Evolutionary conservation across 2,329 filamentous ascomycete species (phyloP).

Genomic region (Arthrobotrys sinensis): DNA sequence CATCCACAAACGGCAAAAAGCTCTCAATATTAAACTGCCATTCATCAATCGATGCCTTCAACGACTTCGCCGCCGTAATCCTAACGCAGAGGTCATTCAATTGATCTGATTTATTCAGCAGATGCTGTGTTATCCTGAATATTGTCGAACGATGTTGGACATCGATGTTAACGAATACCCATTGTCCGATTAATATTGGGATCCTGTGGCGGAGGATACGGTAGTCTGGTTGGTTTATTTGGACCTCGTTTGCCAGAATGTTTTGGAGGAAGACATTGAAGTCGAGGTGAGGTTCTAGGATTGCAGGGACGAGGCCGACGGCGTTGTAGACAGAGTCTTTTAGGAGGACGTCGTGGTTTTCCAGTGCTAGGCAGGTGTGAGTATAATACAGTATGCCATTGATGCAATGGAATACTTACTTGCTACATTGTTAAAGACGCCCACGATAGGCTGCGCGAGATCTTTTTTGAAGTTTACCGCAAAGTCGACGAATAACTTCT

Average conservation of each 20-base stretch:
- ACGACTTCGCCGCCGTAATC: slow-evolving; percentile 88
- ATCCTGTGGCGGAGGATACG: slow-evolving; percentile 89
- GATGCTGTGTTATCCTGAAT: slow-evolving; percentile 89
- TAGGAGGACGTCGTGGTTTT: slow-evolving; percentile 80
- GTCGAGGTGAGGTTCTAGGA: slow-evolving; percentile 81
- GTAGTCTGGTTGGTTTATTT: slow-evolving; percentile 77
- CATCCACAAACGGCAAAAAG: slow-evolving; percentile 83
- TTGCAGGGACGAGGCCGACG: slow-evolving; percentile 85
- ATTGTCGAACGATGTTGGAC: slow-evolving; percentile 79
- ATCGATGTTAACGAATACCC: slow-evolving; percentile 84
- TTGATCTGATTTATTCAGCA: slow-evolving; percentile 82
- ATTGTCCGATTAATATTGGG: slow-evolving; percentile 89
- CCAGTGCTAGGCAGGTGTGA: slow-evolving; percentile 65
- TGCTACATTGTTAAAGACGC: slow-evolving; percentile 85
- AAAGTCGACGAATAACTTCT: slow-evolving; percentile 93
- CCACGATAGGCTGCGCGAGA: slow-evolving; percentile 82
- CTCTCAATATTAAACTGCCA: slow-evolving; percentile 82
- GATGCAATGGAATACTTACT: slow-evolving; percentile 71
- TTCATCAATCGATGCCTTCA: slow-evolving; percentile 85
- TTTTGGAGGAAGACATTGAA: slow-evolving; percentile 84
- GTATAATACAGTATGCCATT: background rate
- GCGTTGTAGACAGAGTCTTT: slow-evolving; percentile 97
- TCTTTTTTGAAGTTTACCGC: slow-evolving; percentile 89
- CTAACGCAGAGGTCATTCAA: slow-evolving; percentile 92
- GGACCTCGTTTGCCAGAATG: slow-evolving; percentile 83